A percentile compares a stretch with the other conserved stretches of the same genome.
These are phyloP conservation scores for Penicillium sp. DNA, from an alignment of 2,329 filamentous ascomycete species.

Conservation along the genomic window DNA sequence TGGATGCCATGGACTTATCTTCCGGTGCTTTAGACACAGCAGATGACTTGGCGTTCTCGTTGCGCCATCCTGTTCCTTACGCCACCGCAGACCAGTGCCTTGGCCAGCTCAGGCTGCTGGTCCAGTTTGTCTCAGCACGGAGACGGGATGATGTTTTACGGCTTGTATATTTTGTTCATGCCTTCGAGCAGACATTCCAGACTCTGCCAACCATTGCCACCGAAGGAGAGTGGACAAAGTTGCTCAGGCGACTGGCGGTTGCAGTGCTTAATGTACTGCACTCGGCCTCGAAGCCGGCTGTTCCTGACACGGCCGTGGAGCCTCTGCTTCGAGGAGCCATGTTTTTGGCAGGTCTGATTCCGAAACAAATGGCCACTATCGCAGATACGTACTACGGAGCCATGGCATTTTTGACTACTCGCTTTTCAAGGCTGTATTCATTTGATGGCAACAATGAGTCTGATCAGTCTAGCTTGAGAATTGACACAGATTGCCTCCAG, in stretches of 20 bases:
- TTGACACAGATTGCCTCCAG: conserved; percentile 26
- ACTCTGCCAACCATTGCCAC: conserved; percentile 38
- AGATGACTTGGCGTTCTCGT: conserved; percentile 7
- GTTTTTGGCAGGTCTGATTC: conserved; percentile 40
- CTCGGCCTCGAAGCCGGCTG: conserved; percentile 14
- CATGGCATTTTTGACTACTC: conserved; percentile 38
- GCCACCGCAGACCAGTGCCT: conserved; percentile 40
- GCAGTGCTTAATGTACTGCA: conserved; percentile 36
- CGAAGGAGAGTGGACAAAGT: conserved; percentile 42
- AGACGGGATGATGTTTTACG: conserved; percentile 40
- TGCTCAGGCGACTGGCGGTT: conserved; percentile 39
- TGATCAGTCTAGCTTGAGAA: not conserved
- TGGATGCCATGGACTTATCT: conserved; percentile 24
- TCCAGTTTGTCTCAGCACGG: conserved; percentile 60
- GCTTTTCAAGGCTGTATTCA: conserved; percentile 19
- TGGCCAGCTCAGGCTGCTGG: conserved; percentile 61
- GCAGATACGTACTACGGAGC: conserved; percentile 41
- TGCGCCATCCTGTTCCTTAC: conserved; percentile 38
- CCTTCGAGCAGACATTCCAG: conserved; percentile 41
- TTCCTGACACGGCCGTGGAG: conserved; percentile 21
- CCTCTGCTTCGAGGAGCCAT: conserved; percentile 36
- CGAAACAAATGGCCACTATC: conserved; percentile 40
- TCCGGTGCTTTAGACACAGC: conserved; percentile 1
- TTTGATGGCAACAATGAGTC: not conserved
- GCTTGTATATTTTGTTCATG: conserved; percentile 45